Conservation (phyloP, 2,329 filamentous ascomycete species). For the Ilyonectria sp. region DNA sequence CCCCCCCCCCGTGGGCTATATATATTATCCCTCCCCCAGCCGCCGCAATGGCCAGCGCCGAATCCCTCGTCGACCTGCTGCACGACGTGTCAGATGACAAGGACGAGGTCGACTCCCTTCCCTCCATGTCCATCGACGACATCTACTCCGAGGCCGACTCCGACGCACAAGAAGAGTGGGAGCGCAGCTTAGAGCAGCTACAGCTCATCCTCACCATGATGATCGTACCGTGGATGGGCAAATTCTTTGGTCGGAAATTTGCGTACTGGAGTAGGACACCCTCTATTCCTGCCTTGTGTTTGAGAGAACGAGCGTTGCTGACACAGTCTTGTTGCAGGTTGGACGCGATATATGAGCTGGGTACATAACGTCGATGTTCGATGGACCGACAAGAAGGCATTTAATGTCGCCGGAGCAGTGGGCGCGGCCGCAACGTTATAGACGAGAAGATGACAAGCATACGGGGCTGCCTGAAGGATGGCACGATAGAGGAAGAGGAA, state of each 20-base stretch:
- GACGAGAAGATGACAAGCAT: constrained; percentile 17
- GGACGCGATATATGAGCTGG: constrained; percentile 96
- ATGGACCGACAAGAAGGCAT: constrained; percentile 74
- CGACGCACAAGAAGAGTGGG: constrained; percentile 96
- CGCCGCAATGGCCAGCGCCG: constrained; percentile 54
- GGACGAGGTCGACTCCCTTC: constrained; percentile 74
- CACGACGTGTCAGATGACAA: constrained; percentile 66
- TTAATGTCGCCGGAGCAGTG: constrained; percentile 75
- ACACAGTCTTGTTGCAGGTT: constrained; percentile 70
- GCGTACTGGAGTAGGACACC: constrained; percentile 89
- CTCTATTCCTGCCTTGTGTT: constrained; percentile 5
- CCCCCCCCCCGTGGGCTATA: neutral
- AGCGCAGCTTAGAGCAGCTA: constrained; percentile 92
- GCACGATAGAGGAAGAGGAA: constrained; percentile 12
- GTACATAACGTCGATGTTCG: constrained; percentile 84
- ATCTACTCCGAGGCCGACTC: constrained; percentile 74
- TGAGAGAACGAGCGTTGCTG: constrained; percentile 28
- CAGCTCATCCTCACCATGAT: constrained; percentile 96
- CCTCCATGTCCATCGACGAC: constrained; percentile 73
- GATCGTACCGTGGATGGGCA: constrained; percentile 91
- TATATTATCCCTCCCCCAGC: constrained; percentile 1
- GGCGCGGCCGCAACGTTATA: constrained; percentile 72
- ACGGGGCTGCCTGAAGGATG: neutral
- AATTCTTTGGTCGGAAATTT: constrained; percentile 94
- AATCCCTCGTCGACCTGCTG: constrained; percentile 68